These are phyloP conservation scores for Ogataea methanolica DNA, from an alignment of 805 yeast species.

Conservation along the genomic window DNA sequence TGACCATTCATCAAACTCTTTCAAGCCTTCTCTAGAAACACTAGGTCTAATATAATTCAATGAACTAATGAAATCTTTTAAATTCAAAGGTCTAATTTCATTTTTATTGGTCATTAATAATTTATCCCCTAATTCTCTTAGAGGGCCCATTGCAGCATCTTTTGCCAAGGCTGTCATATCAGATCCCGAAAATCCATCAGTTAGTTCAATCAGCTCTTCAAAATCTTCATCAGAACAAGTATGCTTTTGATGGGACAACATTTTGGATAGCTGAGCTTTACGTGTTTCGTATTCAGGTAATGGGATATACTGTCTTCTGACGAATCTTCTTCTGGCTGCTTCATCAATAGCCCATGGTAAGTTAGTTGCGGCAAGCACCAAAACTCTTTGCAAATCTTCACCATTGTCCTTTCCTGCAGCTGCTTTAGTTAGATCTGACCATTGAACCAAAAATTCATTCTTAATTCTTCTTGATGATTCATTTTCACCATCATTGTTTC, in stretches of 20 bases:
- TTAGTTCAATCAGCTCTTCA: slow-evolving; percentile 52
- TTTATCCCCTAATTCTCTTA: slow-evolving; percentile 83
- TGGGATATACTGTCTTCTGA: slow-evolving; percentile 88
- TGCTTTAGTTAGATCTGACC: slow-evolving; percentile 89
- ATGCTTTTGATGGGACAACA: slow-evolving; percentile 69
- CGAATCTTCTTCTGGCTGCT: slow-evolving; percentile 92
- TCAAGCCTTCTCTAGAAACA: slow-evolving; percentile 77
- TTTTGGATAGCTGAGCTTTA: slow-evolving; percentile 59
- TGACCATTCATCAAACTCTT: slow-evolving; percentile 87
- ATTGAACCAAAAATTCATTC: slow-evolving; percentile 88
- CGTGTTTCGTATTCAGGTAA: slow-evolving; percentile 87
- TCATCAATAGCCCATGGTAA: slow-evolving; percentile 97
- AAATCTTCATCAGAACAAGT: slow-evolving; percentile 62
- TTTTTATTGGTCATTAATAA: slow-evolving; percentile 65
- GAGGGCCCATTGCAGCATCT: slow-evolving; percentile 98
- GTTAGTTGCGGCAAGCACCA: slow-evolving; percentile 92
- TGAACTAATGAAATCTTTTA: slow-evolving; percentile 72
- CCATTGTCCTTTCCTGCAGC: slow-evolving; percentile 66
- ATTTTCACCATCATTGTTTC: slow-evolving; percentile 66
- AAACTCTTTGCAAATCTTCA: slow-evolving; percentile 59
- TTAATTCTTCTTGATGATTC: slow-evolving; percentile 88
- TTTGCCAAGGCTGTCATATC: slow-evolving; percentile 92
- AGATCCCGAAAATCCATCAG: slow-evolving; percentile 76
- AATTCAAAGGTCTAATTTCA: slow-evolving; percentile 68
- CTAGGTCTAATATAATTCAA: slow-evolving; percentile 81